A percentile compares a stretch with the other conserved stretches of the same genome.
phyloP scores from a whole-genome alignment of 345 rosid genomes.

The Aquilaria yunnanensis region DNA sequence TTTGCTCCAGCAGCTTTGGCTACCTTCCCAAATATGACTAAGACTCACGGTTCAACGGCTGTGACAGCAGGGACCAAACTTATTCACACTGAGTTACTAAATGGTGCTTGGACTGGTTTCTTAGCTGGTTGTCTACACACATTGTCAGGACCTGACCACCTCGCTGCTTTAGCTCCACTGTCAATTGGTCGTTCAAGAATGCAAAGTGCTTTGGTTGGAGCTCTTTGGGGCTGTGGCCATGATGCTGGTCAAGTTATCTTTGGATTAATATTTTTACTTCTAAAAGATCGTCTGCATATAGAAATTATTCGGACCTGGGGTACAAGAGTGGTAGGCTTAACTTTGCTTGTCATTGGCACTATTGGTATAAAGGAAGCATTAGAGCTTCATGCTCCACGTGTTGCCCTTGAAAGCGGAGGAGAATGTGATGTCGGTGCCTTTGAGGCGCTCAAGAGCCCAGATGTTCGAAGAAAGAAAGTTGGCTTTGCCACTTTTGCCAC shows the following conservation, averaged over 20 bases:
- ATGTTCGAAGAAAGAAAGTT: constrained; percentile 55
- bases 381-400: constrained; percentile 60
- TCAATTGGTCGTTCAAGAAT: constrained; percentile 68
- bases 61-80: constrained; percentile 44
- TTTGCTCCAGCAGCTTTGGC: constrained; percentile 74
- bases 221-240: constrained; percentile 95
- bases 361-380: constrained; percentile 80
- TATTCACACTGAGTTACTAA: constrained; percentile 46
- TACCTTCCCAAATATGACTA: constrained; percentile 52
- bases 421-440: constrained; percentile 46
- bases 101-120: constrained; percentile 91
- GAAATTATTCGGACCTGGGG: constrained; percentile 83
- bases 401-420: constrained; percentile 55
- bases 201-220: constrained; percentile 86
- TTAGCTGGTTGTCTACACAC: constrained; percentile 93
- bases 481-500: constrained; percentile 94
- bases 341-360: constrained; percentile 68
- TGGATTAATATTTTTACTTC: constrained; percentile 64
- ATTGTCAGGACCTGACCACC: constrained; percentile 87
- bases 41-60: constrained; percentile 36
- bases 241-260: constrained; percentile 88
- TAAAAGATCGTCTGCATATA: constrained; percentile 75
- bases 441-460: constrained; percentile 34
- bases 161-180: constrained; percentile 89
- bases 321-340: constrained; percentile 68